Percentiles rank a stretch among this genome's conserved stretches.
These are phyloP conservation scores for Calonectria pauciramosa DNA, from an alignment of 2,329 filamentous ascomycete genomes.

Conservation along the genomic window DNA sequence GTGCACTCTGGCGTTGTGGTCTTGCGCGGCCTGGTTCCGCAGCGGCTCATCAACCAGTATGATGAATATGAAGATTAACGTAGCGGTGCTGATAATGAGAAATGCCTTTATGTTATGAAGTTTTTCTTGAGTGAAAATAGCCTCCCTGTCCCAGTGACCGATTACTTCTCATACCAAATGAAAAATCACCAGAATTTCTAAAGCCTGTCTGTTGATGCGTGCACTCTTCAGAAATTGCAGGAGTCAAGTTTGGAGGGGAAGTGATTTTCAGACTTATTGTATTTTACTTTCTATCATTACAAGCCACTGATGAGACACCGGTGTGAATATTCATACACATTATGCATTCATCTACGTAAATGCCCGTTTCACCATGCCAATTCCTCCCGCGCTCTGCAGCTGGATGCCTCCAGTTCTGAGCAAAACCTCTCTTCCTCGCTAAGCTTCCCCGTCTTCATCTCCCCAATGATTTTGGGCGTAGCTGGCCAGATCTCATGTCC, in stretches of 20 bases:
- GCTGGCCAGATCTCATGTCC: slow-evolving; percentile 64
- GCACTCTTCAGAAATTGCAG: background rate
- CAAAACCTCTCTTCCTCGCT: slow-evolving; percentile 46
- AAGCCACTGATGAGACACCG: background rate
- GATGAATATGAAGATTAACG: slow-evolving; percentile 29
- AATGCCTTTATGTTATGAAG: background rate
- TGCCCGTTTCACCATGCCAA: slow-evolving; percentile 30
- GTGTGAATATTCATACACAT: background rate
- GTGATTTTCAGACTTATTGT: background rate
- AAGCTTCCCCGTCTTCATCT: slow-evolving; percentile 44
- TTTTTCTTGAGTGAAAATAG: background rate
- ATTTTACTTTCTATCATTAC: background rate
- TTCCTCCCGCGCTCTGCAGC: slow-evolving; percentile 27
- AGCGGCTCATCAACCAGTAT: slow-evolving; percentile 47
- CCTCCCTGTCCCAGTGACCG: background rate
- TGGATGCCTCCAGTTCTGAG: slow-evolving; percentile 37
- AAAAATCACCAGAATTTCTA: background rate
- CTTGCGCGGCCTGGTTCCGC: slow-evolving; percentile 54
- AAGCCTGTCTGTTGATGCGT: background rate
- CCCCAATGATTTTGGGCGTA: slow-evolving; percentile 27
- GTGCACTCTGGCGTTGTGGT: slow-evolving; percentile 74
- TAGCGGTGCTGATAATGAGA: background rate
- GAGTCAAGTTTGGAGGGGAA: background rate
- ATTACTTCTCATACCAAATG: background rate
- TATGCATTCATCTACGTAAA: background rate